Evolutionary conservation across 2,329 filamentous ascomycete species (phyloP).

Genomic region (Verruconis gallopava): DNA sequence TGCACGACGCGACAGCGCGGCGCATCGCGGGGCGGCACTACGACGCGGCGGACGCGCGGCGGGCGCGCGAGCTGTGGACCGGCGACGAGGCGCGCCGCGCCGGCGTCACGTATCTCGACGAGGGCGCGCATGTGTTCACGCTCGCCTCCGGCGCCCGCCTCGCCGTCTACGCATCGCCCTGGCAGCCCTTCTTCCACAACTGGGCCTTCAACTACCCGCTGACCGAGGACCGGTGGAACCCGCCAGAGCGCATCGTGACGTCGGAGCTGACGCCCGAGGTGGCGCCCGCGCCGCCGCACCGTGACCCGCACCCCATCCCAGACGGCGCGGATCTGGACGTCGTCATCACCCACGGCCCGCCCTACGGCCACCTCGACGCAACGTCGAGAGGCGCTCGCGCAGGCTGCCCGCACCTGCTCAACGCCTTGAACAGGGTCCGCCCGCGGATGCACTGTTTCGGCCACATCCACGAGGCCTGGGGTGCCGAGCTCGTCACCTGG

Average conservation of each 20-base stretch:
- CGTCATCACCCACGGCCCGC: slow-evolving; percentile 49
- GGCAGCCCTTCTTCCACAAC: slow-evolving; percentile 42
- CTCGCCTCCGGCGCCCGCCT: slow-evolving; percentile 37
- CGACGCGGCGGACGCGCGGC: slow-evolving; percentile 14
- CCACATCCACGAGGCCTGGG: slow-evolving; percentile 45
- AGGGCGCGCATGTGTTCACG: slow-evolving; percentile 35
- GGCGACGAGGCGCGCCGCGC: slow-evolving; percentile 29
- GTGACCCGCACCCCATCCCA: slow-evolving; percentile 28
- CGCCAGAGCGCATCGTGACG: slow-evolving; percentile 8
- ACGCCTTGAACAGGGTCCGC: slow-evolving; percentile 35
- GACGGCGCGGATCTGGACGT: slow-evolving; percentile 38
- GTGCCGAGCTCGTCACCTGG: slow-evolving; percentile 20
- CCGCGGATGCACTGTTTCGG: slow-evolving; percentile 49
- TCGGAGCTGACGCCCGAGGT: not conserved
- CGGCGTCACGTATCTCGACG: slow-evolving; percentile 43
- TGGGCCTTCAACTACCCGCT: slow-evolving; percentile 44
- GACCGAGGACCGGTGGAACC: slow-evolving; percentile 40
- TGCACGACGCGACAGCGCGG: slow-evolving; percentile 15
- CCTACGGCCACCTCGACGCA: slow-evolving; percentile 37
- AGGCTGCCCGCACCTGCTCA: slow-evolving; percentile 43
- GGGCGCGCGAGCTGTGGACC: slow-evolving; percentile 35
- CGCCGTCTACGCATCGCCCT: slow-evolving; percentile 41
- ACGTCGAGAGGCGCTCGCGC: slow-evolving; percentile 23
- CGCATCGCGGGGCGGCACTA: slow-evolving; percentile 18
- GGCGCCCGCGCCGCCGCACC: slow-evolving; percentile 21